Conservation (phyloP, 2,329 filamentous ascomycete species). For the Ophiostoma piceae region DNA sequence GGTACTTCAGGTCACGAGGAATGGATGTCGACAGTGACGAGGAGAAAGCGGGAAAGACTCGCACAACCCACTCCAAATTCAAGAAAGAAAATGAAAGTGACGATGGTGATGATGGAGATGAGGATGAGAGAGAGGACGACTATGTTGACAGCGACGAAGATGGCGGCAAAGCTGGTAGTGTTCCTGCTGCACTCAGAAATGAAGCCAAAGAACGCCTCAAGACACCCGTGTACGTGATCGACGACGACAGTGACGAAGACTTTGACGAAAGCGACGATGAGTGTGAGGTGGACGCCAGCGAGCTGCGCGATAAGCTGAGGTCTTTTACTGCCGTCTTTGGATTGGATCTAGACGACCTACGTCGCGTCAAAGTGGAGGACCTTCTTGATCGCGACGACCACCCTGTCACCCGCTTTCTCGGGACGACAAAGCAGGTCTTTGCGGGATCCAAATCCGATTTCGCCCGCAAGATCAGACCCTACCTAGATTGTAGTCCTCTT, state of each 20-base stretch:
- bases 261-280: background rate
- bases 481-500: constrained; percentile 20
- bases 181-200: background rate
- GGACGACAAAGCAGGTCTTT: background rate
- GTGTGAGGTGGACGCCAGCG: background rate
- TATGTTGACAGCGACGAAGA: background rate
- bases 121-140: background rate
- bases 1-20: background rate
- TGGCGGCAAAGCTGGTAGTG: background rate
- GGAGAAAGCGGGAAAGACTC: background rate
- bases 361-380: background rate
- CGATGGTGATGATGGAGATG: background rate
- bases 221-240: background rate
- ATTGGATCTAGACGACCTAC: background rate
- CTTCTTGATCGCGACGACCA: background rate
- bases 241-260: background rate
- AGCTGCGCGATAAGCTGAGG: constrained; percentile 6
- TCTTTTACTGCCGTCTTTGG: constrained; percentile 18
- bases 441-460: background rate
- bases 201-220: background rate
- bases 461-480: constrained; percentile 17
- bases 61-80: background rate
- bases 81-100: background rate
- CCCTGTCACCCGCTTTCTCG: constrained; percentile 10
- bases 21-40: background rate